These are phyloP conservation scores for Leccinum holopus DNA, from an alignment of 1,284 basidiomycete species.

Conservation along the genomic window DNA sequence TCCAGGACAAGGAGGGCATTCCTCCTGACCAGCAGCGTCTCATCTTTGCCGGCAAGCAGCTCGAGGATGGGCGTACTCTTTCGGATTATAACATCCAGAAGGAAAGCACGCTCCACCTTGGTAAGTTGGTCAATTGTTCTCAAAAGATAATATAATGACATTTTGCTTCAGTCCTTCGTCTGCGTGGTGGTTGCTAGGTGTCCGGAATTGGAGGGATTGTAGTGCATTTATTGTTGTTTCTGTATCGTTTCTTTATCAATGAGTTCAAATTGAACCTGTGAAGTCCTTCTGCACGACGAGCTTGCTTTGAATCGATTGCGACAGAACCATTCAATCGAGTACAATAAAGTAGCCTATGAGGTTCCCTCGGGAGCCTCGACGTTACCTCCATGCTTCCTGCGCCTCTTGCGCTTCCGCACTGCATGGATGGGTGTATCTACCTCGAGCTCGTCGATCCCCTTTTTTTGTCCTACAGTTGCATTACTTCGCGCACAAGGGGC, in stretches of 20 bases:
- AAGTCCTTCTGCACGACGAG: neutral
- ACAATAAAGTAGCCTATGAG: neutral
- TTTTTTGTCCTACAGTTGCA: conserved; percentile 18
- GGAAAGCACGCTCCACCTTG: conserved; percentile 64
- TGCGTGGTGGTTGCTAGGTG: conserved; percentile 61
- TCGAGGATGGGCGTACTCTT: conserved; percentile 67
- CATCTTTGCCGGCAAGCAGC: conserved; percentile 77
- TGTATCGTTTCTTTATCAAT: neutral
- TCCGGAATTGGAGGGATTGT: neutral
- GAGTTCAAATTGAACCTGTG: neutral
- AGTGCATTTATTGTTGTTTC: conserved; percentile 1
- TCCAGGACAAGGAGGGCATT: conserved; percentile 76
- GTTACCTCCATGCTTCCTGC: conserved; percentile 23
- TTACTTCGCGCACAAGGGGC: neutral
- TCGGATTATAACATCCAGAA: conserved; percentile 72
- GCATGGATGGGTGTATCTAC: neutral
- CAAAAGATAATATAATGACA: conserved; percentile 28
- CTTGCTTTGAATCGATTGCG: neutral
- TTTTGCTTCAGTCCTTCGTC: conserved; percentile 60
- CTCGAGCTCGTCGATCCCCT: conserved; percentile 21
- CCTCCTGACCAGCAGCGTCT: conserved; percentile 74
- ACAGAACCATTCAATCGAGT: neutral
- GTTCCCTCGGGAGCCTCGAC: neutral
- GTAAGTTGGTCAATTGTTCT: conserved; percentile 32
- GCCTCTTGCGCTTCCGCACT: conserved; percentile 36